Base-by-base conservation (phyloP, 148 eudicot genomes). In the Vaccinium darrowii region DNA sequence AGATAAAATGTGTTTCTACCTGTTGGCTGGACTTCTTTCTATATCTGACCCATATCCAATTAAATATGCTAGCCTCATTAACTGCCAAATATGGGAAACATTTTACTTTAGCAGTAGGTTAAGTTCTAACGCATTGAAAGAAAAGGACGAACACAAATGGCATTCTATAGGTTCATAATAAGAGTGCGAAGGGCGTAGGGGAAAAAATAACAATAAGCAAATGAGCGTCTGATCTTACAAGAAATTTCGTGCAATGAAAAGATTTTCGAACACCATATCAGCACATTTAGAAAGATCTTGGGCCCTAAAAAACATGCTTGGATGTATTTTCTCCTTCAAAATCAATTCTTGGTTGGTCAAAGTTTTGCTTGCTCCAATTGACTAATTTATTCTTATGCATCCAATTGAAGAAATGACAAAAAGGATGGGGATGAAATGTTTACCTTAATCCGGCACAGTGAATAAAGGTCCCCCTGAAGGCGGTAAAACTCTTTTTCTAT, bases 21-120 rank as follows among this genome's bases (percentile, higher is more conserved):
- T 96, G 93, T 96, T 96, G 78, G 92, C 95, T 82, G 99, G 98
- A 91, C 95, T 96, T 89, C 94, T 91, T 89, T 93, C 97, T 21
- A 96, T 94, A 83, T 91, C 90, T 54, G 92, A 88, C 69, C 97
- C 98, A 89, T 93, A 93, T 81, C 99, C 99, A 90, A 96, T 85
- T 88, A 96, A 88, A 90, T 93, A 95, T 62, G 98, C 99, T 85
- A 96, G 94, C 91, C 99, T 93, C 94, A 96, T 93, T 88, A 93
- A 95, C 99, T 96, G 98, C 89, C 90, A 89, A 50, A 86, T 27
- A 36, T 3, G 81, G 73, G 65, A 79, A 79, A 85, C 82, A 36
- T 85, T 39, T 39, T 84, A 80, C 89, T 69, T 49, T 30, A 43
- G 30, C 87, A 83, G 57, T 23, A 84, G 15, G 33, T 63, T 53